phyloP scores from a whole-genome alignment of 805 yeast genomes.

The Candida namnaoensis region DNA sequence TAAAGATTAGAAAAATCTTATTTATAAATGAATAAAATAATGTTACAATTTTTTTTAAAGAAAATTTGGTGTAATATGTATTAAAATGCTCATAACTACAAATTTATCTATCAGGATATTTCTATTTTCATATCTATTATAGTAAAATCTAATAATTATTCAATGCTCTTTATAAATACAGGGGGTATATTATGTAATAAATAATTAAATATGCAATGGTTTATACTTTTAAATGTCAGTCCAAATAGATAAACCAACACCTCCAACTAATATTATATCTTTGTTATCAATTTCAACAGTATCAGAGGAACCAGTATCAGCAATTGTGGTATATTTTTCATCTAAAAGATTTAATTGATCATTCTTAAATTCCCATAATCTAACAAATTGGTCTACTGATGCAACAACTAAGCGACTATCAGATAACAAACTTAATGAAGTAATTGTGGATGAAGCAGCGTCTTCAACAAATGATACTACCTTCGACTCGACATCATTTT shows the following conservation, averaged over 20 bases:
- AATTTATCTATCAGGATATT: too few relatives aligned
- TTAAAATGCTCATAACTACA: too few relatives aligned
- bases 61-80: too few relatives aligned
- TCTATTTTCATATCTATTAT: too few relatives aligned
- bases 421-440: conserved; percentile 40
- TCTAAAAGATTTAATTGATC: conserved; percentile 22
- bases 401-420: conserved; percentile 40
- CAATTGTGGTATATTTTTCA: conserved; percentile 65
- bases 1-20: too few relatives aligned
- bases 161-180: too few relatives aligned
- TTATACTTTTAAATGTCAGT: neutral
- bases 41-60: too few relatives aligned
- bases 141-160: too few relatives aligned
- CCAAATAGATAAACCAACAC: conserved; percentile 72
- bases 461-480: conserved; percentile 27
- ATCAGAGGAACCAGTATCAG: conserved; percentile 81
- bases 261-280: conserved; percentile 50
- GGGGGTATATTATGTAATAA: neutral
- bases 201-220: conserved; percentile 8
- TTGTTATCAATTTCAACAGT: conserved; percentile 19
- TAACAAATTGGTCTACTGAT: conserved; percentile 77
- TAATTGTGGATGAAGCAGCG: conserved; percentile 86
- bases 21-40: too few relatives aligned
- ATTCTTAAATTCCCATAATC: conserved; percentile 44
- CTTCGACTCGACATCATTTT: conserved; percentile 15